A percentile compares a stretch with the other conserved stretches of the same genome.
phyloP scores from a whole-genome alignment of 192 early-diverging fungal genomes.

The Cetraspora pellucida region DNA sequence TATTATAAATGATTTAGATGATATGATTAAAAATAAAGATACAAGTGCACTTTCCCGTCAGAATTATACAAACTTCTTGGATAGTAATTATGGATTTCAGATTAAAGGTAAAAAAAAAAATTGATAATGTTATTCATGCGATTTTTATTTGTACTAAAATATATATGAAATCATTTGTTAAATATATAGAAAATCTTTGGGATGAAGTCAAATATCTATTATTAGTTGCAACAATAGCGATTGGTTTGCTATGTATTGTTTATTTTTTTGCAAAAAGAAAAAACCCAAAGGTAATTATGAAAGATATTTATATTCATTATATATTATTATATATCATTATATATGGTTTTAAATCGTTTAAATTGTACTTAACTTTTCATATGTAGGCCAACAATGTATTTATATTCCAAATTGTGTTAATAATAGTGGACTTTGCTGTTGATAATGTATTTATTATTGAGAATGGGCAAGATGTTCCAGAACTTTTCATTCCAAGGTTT shows the following conservation, averaged over 20 bases:
- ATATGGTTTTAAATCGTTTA: neutral
- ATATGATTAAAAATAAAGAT: slow-evolving; percentile 6
- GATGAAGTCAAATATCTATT: neutral
- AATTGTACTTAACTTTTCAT: neutral
- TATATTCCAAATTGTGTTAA: neutral
- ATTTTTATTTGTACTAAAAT: no score
- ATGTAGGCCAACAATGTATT: neutral
- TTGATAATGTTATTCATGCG: no score
- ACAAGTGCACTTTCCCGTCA: neutral
- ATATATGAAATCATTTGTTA: no score
- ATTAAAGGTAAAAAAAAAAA: neutral
- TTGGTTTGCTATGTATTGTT: neutral
- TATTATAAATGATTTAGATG: slow-evolving; percentile 6
- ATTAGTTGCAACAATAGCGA: neutral
- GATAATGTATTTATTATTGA: neutral
- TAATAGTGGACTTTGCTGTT: neutral
- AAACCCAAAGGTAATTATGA: neutral
- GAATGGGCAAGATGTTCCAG: neutral
- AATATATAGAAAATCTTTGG: neutral
- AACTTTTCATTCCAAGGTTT: slow-evolving; percentile 5
- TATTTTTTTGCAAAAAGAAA: neutral
- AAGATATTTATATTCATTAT: no score
- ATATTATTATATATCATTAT: neutral
- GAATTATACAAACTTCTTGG: neutral
- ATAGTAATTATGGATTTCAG: neutral